Conservation (phyloP, 1,139 yeast species). For the Yamadazyma mexicana region DNA sequence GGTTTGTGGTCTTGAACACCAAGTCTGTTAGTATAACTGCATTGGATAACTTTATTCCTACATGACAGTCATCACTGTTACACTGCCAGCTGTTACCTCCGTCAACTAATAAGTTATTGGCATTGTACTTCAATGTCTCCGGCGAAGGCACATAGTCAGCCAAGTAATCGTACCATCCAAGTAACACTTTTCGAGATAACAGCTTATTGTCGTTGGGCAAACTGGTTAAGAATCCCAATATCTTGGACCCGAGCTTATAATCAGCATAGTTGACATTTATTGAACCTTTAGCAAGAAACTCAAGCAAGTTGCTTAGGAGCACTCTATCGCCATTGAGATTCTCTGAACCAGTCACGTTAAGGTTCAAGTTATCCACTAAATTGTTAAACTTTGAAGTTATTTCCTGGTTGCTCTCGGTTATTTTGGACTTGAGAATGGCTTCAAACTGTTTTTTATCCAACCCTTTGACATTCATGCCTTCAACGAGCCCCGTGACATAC, state of each 20-base stretch:
- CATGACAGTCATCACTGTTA: conserved; percentile 25
- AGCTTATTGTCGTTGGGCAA: conserved; percentile 16
- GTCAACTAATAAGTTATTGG: conserved; percentile 40
- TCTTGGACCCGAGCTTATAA: conserved; percentile 39
- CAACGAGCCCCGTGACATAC: conserved; percentile 15
- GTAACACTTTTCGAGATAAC: conserved; percentile 26
- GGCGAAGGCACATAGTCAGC: conserved; percentile 23
- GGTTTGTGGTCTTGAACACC: conserved; percentile 21
- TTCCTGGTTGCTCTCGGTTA: conserved; percentile 24
- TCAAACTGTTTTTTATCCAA: conserved; percentile 24
- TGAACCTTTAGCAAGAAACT: conserved; percentile 36
- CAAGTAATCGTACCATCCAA: conserved; percentile 45
- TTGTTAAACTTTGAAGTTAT: conserved; percentile 28
- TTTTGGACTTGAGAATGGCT: conserved; percentile 19
- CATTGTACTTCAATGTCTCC: conserved; percentile 33
- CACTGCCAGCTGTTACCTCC: conserved; percentile 39
- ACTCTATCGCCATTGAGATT: conserved; percentile 16
- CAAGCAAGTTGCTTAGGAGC: conserved; percentile 28
- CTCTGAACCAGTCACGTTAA: conserved; percentile 9
- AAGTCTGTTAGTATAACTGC: conserved; percentile 40
- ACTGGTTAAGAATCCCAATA: conserved; percentile 42
- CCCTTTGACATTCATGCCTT: conserved; percentile 11
- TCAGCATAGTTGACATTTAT: conserved; percentile 44
- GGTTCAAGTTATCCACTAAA: conserved; percentile 24
- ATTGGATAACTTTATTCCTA: conserved; percentile 37